Conservation (phyloP, 768 basidiomycete genomes). For the Amanita pallidorosea region DNA sequence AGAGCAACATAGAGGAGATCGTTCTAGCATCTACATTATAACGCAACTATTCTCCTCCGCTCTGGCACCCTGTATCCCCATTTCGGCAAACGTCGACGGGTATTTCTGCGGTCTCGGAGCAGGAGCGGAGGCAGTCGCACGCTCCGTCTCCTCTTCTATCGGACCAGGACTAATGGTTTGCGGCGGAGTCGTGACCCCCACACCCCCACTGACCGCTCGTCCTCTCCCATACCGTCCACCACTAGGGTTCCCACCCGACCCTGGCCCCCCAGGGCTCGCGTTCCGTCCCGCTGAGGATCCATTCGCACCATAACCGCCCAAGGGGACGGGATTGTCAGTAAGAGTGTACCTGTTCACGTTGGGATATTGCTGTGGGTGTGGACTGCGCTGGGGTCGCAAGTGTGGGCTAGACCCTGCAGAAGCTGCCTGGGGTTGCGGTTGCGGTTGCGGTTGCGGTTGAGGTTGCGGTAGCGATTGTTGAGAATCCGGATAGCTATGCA, state of each 20-base stretch:
- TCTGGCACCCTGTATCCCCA: slow-evolving; percentile 79
- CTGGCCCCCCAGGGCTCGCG: slow-evolving; percentile 8
- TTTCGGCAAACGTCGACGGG: slow-evolving; percentile 83
- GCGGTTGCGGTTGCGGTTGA: neutral
- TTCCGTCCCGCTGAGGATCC: slow-evolving; percentile 4
- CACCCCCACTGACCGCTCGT: slow-evolving; percentile 9
- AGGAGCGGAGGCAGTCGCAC: neutral
- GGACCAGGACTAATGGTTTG: neutral
- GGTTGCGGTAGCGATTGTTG: no score
- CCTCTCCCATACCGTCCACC: slow-evolving; percentile 7
- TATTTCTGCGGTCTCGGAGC: slow-evolving; percentile 17
- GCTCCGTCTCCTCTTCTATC: neutral
- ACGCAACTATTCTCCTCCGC: slow-evolving; percentile 77
- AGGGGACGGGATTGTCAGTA: slow-evolving; percentile 23
- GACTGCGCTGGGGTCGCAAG: slow-evolving; percentile 3
- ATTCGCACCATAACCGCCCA: neutral
- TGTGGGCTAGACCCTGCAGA: neutral
- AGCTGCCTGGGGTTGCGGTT: neutral
- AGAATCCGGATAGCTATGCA: neutral
- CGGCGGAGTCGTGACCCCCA: slow-evolving; percentile 5
- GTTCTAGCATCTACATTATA: slow-evolving; percentile 51
- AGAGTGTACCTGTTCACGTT: slow-evolving; percentile 37
- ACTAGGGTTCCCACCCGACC: neutral
- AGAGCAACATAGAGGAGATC: neutral
- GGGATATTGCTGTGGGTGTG: slow-evolving; percentile 20